Base-by-base conservation (phyloP, 139 green algal species). In the Zygnema circumcarinatum region DNA sequence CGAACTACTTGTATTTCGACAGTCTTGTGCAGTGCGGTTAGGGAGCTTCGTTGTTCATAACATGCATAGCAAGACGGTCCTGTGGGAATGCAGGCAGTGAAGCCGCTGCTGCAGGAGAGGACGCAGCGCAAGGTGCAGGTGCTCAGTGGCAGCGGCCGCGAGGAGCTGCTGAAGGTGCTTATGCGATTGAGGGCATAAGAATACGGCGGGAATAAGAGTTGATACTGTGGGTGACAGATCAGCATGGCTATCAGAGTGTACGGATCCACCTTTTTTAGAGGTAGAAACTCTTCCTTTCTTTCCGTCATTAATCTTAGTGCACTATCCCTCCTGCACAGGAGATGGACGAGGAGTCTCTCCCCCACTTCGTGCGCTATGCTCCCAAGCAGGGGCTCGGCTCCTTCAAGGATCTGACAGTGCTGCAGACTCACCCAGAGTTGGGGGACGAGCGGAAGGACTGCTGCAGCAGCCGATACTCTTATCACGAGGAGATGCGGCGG, bases 151-250 rank as follows among this genome's bases (percentile, higher is more conserved):
- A 85, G 38, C 36, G 79, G 79, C 29, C 3, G 3, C 3, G 79
- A 86, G 38, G 79, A 86, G 29, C 67, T 86, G 2, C 67, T 86
- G 72, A 36, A 86, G 42, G 79, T 86, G n/a, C n/a, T n/a, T n/a
- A n/a, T n/a, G n/a, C n/a, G n/a, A n/a, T n/a, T n/a, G n/a, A n/a
- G n/a, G n/a, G n/a, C n/a, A n/a, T n/a, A n/a, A n/a, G n/a, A n/a
- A n/a, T n/a, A n/a, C n/a, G n/a, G n/a, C n/a, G n/a, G n/a, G n/a
- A n/a, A n/a, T n/a, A n/a, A n/a, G n/a, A n/a, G n/a, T n/a, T n/a
- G n/a, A n/a, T n/a, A n/a, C n/a, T n/a, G n/a, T n/a, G n/a, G n/a
- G n/a, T n/a, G n/a, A n/a, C n/a, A n/a, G n/a, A n/a, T n/a, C n/a
- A n/a, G n/a, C n/a, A n/a, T n/a, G n/a, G n/a, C n/a, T n/a, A n/a